Evolutionary conservation across 257 asterid genomes (phyloP).

Genomic region (Orobanche coerulescens): DNA sequence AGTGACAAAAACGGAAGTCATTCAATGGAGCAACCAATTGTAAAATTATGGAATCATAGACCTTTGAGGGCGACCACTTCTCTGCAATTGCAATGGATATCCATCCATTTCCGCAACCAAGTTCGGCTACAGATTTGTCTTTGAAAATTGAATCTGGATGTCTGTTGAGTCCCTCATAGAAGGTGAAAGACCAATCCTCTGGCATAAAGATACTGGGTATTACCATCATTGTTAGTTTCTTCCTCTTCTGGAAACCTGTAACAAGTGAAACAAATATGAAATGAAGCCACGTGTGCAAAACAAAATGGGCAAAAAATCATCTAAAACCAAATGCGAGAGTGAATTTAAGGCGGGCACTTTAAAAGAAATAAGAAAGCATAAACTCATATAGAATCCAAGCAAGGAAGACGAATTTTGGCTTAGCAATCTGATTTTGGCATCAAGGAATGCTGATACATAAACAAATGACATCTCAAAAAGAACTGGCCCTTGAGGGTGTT

Average conservation of each 20-base stretch:
- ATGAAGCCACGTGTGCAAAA: conserved; percentile 15
- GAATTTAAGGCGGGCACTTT: not conserved
- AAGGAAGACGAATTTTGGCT: not conserved
- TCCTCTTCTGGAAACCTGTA: conserved; percentile 65
- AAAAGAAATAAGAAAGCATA: conserved; percentile 2
- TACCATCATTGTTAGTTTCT: conserved; percentile 84
- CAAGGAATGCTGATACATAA: not conserved
- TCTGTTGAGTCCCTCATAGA: conserved; percentile 92
- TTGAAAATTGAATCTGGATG: conserved; percentile 88
- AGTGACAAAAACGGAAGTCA: conserved; percentile 1
- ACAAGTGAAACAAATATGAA: conserved; percentile 9
- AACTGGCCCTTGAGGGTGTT: not conserved
- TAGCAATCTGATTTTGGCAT: not conserved
- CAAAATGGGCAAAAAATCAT: not conserved
- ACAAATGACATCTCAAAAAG: not conserved
- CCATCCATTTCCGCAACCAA: conserved; percentile 99
- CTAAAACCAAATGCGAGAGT: not conserved
- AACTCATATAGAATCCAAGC: conserved; percentile 15
- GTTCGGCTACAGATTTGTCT: conserved; percentile 88
- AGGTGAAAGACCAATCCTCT: conserved; percentile 98
- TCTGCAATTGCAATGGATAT: conserved; percentile 97
- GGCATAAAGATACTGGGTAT: conserved; percentile 96
- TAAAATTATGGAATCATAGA: conserved; percentile 19
- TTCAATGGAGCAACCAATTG: conserved; percentile 16
- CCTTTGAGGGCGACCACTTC: conserved; percentile 91